These are phyloP conservation scores for Cutaneotrichosporon dermatis DNA, from an alignment of 1,284 basidiomycete genomes.

Conservation along the genomic window DNA sequence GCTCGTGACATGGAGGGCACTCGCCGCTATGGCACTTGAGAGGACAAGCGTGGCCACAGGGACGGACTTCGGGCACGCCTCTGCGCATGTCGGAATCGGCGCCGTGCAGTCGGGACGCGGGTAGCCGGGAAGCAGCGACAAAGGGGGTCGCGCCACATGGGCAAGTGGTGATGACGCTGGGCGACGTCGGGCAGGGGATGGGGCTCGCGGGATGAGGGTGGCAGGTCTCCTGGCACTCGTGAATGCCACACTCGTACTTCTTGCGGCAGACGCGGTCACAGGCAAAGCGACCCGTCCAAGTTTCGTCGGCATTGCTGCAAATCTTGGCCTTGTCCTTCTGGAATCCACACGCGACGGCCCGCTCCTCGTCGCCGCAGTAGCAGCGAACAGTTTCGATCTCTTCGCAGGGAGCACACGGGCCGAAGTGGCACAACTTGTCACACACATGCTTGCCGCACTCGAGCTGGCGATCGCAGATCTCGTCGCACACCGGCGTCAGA, in stretches of 20 bases:
- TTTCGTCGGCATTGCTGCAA: conserved; percentile 31
- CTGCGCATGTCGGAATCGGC: conserved; percentile 71
- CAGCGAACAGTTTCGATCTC: conserved; percentile 59
- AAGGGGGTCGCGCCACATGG: conserved; percentile 72
- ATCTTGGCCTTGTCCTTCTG: conserved; percentile 44
- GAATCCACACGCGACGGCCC: conserved; percentile 63
- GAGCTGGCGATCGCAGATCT: conserved; percentile 58
- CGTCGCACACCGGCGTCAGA: conserved; percentile 60
- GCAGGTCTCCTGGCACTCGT: conserved; percentile 61
- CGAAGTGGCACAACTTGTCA: conserved; percentile 62
- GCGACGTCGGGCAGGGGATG: conserved; percentile 67
- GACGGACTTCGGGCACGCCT: conserved; percentile 63
- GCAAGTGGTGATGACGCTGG: conserved; percentile 63
- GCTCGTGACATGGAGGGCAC: conserved; percentile 70
- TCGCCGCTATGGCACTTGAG: conserved; percentile 53
- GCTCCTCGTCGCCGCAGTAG: conserved; percentile 69
- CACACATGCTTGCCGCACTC: conserved; percentile 64
- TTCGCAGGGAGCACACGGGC: conserved; percentile 62
- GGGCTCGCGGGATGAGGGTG: conserved; percentile 65
- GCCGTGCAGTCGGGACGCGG: conserved; percentile 62
- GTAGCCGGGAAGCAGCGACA: conserved; percentile 37
- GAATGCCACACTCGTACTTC: conserved; percentile 68
- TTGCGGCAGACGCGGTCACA: conserved; percentile 65
- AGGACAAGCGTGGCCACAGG: conserved; percentile 67
- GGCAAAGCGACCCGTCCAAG: conserved; percentile 66